Evolutionary conservation across 1,139 yeast genomes (phyloP).

Genomic region (Nematodospora anomalae): DNA sequence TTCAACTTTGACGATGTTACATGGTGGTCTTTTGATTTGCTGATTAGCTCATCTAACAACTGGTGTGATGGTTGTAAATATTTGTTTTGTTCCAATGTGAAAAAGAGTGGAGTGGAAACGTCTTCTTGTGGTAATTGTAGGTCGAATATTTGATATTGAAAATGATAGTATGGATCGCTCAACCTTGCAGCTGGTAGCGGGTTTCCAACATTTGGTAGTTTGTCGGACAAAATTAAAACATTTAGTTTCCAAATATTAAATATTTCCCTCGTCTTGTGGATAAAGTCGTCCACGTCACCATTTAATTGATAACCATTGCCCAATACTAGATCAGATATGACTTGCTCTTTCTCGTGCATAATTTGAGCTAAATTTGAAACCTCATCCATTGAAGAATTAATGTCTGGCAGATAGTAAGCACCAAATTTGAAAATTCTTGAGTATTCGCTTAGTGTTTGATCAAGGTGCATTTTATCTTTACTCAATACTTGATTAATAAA

Average conservation of each 20-base stretch:
- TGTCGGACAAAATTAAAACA: conserved; percentile 11
- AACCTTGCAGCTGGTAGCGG: conserved; percentile 1
- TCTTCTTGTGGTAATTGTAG: conserved; percentile 6
- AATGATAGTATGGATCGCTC: conserved; percentile 21
- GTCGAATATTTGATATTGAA: conserved; percentile 17
- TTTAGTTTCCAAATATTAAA: conserved; percentile 11
- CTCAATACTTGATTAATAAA: conserved; percentile 18
- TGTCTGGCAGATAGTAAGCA: conserved; percentile 37
- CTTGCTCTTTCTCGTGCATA: conserved; percentile 24
- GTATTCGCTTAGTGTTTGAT: conserved; percentile 39
- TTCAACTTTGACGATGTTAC: neutral
- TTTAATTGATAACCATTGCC: conserved; percentile 36
- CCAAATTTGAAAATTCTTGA: conserved; percentile 45
- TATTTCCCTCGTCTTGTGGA: conserved; percentile 6
- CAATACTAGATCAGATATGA: conserved; percentile 9
- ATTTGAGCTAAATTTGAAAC: conserved; percentile 36
- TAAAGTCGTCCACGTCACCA: conserved; percentile 11
- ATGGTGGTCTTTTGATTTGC: conserved; percentile 4
- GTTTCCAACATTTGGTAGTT: neutral
- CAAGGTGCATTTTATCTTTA: conserved; percentile 6
- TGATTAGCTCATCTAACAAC: conserved; percentile 13
- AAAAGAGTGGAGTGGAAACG: conserved; percentile 7
- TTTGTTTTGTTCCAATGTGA: conserved; percentile 8
- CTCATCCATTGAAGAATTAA: conserved; percentile 42
- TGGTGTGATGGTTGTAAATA: conserved; percentile 9